Base-by-base conservation (phyloP, 2,329 filamentous ascomycete genomes). In the Pseudogymnoascus sp. region DNA sequence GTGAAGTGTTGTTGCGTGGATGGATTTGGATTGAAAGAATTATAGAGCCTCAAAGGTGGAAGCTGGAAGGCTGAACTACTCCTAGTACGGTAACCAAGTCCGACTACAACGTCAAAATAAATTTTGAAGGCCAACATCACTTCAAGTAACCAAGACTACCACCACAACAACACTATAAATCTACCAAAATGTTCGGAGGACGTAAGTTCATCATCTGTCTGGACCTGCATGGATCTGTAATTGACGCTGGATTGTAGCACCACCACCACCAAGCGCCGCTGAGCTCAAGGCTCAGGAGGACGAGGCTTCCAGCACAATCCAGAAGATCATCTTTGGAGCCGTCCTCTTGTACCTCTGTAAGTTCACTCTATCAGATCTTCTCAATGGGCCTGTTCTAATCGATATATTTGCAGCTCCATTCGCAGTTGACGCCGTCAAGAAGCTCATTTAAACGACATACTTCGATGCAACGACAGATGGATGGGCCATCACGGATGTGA, bases 311-410 rank as follows among this genome's bases (percentile, higher is more conserved):
- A 79, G 81, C 68, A 88, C 86, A 59, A 78, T 93, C 67, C 85
- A 88, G 77, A 81, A 80, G 69, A 87, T 87, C 65, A 72, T 87
- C 61, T 81, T 83, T 39, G 84, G 85, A 13, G 86, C 86, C 65
- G 79, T 87, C 39, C 74, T 89, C 59, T 81, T 94, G 58, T 93
- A 93, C 73, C 77, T 94, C 64, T 90, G 90, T 94, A 84, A 62
- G 88, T 73, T 7, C n/a, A 9, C 36, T 60, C 40, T 40, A 12
- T 40, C 61, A 59, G 10, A 60, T 29, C 66, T 29, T 36, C n/a
- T 58, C 3, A 21, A n/a, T 29, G 27, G 36, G 21, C 7, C 45
- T 6, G 13, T 21, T 18, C 15, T 42, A 13, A 52, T n/a, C 48
- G 66, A 65, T 61, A 61, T 59, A 31, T n/a, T 10, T 60, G 39